Conservation (phyloP, 2,329 filamentous ascomycete genomes). For the Whalleya microplaca region DNA sequence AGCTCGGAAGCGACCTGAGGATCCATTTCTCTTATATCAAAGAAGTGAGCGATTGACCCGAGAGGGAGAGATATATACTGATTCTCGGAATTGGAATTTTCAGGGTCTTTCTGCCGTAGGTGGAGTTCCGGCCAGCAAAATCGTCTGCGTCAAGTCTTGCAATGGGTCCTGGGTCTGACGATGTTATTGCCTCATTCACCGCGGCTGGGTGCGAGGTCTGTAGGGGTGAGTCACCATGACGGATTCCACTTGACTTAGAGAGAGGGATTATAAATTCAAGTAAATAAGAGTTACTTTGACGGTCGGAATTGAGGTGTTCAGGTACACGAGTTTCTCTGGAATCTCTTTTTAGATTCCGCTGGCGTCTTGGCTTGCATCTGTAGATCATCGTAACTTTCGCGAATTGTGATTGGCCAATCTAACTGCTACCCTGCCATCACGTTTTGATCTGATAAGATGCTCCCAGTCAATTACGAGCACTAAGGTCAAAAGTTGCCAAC, state of each 20-base stretch:
- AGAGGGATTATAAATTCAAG: not conserved
- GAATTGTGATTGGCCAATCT: constrained; percentile 24
- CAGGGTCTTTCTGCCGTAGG: constrained; percentile 9
- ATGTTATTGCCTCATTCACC: constrained; percentile 13
- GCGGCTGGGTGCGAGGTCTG: not conserved
- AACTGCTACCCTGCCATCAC: constrained; percentile 14
- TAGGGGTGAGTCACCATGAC: constrained; percentile 13
- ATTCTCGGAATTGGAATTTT: constrained; percentile 13
- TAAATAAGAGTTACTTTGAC: not conserved
- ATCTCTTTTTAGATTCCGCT: constrained; percentile 8
- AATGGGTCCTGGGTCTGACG: not conserved
- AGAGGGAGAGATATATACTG: not conserved
- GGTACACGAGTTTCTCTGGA: constrained; percentile 11
- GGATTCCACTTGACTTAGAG: not conserved
- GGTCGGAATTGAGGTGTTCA: not conserved
- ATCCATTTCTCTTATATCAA: constrained; percentile 26
- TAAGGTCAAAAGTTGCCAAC: too few relatives aligned
- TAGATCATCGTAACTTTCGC: constrained; percentile 17
- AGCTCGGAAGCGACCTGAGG: constrained; percentile 32
- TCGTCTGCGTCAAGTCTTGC: constrained; percentile 7
- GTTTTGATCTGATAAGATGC: not conserved
- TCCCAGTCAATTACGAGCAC: too few relatives aligned
- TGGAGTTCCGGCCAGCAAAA: constrained; percentile 5
- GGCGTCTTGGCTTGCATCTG: constrained; percentile 19
- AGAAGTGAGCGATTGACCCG: not conserved